A percentile compares a stretch with the other conserved stretches of the same genome.
These are phyloP conservation scores for Omphalotus olearius DNA, from an alignment of 1,284 basidiomycete species.

Conservation along the genomic window DNA sequence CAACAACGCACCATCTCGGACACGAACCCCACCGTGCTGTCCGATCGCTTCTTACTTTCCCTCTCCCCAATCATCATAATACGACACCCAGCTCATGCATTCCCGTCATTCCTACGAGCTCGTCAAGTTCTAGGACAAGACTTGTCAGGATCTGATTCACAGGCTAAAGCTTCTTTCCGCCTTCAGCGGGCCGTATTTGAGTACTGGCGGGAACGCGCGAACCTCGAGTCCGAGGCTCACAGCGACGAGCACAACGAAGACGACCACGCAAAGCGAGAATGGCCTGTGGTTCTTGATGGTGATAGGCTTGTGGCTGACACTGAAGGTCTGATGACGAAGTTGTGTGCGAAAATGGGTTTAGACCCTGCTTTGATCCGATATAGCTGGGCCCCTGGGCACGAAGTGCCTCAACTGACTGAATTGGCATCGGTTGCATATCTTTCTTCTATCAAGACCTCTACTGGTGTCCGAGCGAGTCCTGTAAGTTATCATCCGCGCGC, in stretches of 20 bases:
- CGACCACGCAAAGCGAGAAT: not conserved
- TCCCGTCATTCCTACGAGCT: slow-evolving; percentile 6
- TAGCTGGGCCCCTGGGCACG: slow-evolving; percentile 4
- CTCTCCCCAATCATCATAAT: slow-evolving; percentile 8
- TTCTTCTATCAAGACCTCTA: slow-evolving; percentile 4
- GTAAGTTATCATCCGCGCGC: not conserved
- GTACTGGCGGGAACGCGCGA: not conserved
- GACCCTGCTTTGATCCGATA: slow-evolving; percentile 4
- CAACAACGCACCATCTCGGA: not conserved
- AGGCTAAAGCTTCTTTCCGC: not conserved
- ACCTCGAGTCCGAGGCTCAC: not conserved
- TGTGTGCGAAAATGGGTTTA: slow-evolving; percentile 3
- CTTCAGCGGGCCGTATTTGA: slow-evolving; percentile 4
- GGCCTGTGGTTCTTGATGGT: slow-evolving; percentile 10
- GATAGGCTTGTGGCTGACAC: slow-evolving; percentile 10
- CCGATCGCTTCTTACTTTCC: slow-evolving; percentile 2
- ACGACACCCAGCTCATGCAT: slow-evolving; percentile 7
- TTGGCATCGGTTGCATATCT: not conserved
- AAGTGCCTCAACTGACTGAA: not conserved
- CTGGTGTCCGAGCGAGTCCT: slow-evolving; percentile 2
- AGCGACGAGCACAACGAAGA: not conserved
- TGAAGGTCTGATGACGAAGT: slow-evolving; percentile 4
- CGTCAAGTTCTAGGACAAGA: not conserved
- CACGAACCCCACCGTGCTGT: slow-evolving; percentile 6
- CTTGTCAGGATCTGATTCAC: slow-evolving; percentile 2